A percentile compares a stretch with the other conserved stretches of the same genome.
These are phyloP conservation scores for Kalanchoe fedtschenkoi DNA, from an alignment of 164 flowering plant genomes.

Conservation along the genomic window DNA sequence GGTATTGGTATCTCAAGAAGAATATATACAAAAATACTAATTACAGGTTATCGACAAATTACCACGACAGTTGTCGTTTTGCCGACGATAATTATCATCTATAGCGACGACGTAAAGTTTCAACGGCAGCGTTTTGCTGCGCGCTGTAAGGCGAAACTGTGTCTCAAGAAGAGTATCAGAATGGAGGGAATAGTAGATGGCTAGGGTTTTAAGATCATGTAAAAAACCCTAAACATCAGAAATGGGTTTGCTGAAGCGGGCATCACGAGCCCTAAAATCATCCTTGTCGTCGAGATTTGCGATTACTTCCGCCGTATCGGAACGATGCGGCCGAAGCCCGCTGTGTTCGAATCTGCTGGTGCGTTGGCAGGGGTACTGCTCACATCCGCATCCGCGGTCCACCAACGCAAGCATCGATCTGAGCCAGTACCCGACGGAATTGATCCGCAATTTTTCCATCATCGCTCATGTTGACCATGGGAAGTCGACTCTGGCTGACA, in stretches of 20 bases:
- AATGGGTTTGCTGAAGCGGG: constrained; percentile 31
- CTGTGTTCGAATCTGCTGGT: no score
- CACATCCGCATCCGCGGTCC: constrained; percentile 33
- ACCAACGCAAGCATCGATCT: constrained; percentile 45
- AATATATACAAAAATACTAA: no score
- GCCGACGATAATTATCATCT: no score
- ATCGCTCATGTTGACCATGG: constrained; percentile 98
- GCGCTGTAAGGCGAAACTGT: no score
- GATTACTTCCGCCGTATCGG: constrained; percentile 11
- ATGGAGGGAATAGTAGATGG: no score
- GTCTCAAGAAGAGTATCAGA: no score
- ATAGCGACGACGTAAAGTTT: no score
- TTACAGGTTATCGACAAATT: no score
- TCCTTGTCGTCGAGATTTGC: constrained; percentile 4
- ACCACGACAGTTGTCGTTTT: no score
- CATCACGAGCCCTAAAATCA: constrained; percentile 22
- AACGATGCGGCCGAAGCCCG: not conserved
- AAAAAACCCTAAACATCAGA: not conserved
- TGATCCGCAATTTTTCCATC: constrained; percentile 85
- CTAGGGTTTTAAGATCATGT: not conserved
- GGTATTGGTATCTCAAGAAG: no score
- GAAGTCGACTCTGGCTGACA: constrained; percentile 87
- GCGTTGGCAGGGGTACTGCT: constrained; percentile 26
- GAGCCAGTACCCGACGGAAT: constrained; percentile 59
- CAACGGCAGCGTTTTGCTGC: no score